phyloP scores from a whole-genome alignment of 495 filamentous ascomycete genomes.

The Pseudomonodictys pantanalensis region DNA sequence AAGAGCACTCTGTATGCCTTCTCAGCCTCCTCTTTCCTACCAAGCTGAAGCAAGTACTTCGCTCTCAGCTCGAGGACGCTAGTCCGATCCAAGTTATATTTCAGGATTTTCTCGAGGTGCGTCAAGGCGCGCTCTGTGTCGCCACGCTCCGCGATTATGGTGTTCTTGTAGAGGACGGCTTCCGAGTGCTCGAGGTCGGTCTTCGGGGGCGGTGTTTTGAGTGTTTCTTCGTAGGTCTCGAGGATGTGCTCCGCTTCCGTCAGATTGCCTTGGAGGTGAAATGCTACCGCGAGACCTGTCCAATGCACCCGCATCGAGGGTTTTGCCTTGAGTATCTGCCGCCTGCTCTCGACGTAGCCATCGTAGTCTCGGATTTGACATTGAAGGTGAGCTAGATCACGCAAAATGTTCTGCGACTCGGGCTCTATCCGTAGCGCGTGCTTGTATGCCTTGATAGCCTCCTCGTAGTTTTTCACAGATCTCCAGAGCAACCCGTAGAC shows the following conservation, averaged over 20 bases:
- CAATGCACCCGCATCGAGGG: constrained; percentile 84
- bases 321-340: constrained; percentile 75
- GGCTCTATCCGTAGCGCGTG: constrained; percentile 90
- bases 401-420: constrained; percentile 87
- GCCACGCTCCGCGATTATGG: constrained; percentile 83
- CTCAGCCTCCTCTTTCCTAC: constrained; percentile 73
- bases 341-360: constrained; percentile 85
- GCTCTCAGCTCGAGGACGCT: constrained; percentile 89
- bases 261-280: constrained; percentile 83
- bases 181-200: constrained; percentile 93
- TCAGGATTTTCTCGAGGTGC: constrained; percentile 73
- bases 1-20: constrained; percentile 76
- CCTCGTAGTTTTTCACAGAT: constrained; percentile 92
- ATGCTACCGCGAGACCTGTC: constrained; percentile 90
- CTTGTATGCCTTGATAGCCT: constrained; percentile 98
- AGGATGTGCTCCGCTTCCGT: constrained; percentile 85
- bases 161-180: constrained; percentile 92
- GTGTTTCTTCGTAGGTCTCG: constrained; percentile 84
- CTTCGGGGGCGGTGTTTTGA: constrained; percentile 71
- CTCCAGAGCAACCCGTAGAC: constrained; percentile 96
- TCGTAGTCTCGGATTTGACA: constrained; percentile 95
- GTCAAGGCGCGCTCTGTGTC: constrained; percentile 78
- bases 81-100: constrained; percentile 76
- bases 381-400: constrained; percentile 89
- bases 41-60: constrained; percentile 77